phyloP scores from a whole-genome alignment of 1,139 yeast species.

The Geotrichum citri-aurantii region DNA sequence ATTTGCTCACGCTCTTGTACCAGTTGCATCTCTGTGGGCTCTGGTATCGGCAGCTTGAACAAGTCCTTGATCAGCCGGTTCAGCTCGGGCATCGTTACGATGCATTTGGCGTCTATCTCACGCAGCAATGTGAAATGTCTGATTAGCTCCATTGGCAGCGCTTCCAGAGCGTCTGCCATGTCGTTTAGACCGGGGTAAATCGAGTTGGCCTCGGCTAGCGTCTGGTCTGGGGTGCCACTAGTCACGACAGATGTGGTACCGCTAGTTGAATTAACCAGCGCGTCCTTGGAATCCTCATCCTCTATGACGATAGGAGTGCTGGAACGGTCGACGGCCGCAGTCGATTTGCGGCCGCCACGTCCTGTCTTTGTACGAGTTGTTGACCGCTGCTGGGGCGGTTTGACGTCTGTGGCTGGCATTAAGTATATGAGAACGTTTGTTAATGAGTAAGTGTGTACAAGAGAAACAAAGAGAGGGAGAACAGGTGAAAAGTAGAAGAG shows the following conservation, averaged over 20 bases:
- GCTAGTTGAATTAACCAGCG: background rate
- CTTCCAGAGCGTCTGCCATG: conserved; percentile 84
- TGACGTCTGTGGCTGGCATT: background rate
- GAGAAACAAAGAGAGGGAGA: background rate
- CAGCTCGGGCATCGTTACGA: conserved; percentile 63
- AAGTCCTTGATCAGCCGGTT: conserved; percentile 54
- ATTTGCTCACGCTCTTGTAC: conserved; percentile 35
- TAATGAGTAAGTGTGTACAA: no score
- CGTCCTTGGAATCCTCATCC: background rate
- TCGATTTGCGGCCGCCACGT: background rate
- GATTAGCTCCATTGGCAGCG: conserved; percentile 77
- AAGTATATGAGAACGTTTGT: no score
- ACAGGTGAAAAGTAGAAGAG: background rate
- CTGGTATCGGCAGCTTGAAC: conserved; percentile 30
- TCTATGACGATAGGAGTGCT: background rate
- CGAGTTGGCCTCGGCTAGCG: background rate
- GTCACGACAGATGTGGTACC: background rate
- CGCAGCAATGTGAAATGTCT: conserved; percentile 82
- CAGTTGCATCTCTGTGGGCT: conserved; percentile 21
- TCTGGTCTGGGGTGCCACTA: background rate
- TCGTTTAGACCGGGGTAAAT: conserved; percentile 82
- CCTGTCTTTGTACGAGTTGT: background rate
- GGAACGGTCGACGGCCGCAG: background rate
- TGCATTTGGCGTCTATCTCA: conserved; percentile 94
- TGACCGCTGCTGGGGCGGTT: background rate